Percentiles rank a stretch among this genome's conserved stretches.
phyloP scores from a whole-genome alignment of 148 eudicot species.

The Beta vulgaris region DNA sequence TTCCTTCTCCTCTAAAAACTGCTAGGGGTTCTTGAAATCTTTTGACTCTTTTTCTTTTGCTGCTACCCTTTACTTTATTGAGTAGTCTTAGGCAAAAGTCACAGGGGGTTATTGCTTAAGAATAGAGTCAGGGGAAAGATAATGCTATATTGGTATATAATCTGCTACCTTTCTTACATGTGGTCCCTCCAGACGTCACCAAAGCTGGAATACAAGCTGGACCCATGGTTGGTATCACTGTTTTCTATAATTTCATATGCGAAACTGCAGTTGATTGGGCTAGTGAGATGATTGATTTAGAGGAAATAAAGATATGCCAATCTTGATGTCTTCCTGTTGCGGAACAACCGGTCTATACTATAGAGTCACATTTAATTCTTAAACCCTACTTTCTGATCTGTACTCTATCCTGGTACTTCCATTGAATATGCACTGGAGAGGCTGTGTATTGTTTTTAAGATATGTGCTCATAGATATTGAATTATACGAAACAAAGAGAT shows the following conservation, averaged over 20 bases:
- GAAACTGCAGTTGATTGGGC: not conserved
- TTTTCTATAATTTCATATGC: not conserved
- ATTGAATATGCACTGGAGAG: not conserved
- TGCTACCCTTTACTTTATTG: not conserved
- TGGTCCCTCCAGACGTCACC: not conserved
- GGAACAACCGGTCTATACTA: not conserved
- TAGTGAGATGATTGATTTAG: not conserved
- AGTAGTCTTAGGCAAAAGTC: not conserved
- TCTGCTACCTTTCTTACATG: too few species aligned
- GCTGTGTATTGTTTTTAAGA: not conserved
- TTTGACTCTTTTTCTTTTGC: not conserved
- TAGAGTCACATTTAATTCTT: not conserved
- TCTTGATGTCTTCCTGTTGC: not conserved
- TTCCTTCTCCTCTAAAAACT: not conserved
- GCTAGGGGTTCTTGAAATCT: not conserved
- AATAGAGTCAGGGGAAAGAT: not conserved
- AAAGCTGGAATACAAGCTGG: not conserved
- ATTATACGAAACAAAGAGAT: not conserved
- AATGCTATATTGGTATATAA: not conserved
- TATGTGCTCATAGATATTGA: not conserved
- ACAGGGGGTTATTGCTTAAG: not conserved
- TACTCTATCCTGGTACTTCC: not conserved
- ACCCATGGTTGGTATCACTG: not conserved
- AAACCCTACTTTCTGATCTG: conserved; percentile 1
- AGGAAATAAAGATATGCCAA: not conserved